phyloP scores from a whole-genome alignment of 768 basidiomycete genomes.

The Boletus barrowsii region DNA sequence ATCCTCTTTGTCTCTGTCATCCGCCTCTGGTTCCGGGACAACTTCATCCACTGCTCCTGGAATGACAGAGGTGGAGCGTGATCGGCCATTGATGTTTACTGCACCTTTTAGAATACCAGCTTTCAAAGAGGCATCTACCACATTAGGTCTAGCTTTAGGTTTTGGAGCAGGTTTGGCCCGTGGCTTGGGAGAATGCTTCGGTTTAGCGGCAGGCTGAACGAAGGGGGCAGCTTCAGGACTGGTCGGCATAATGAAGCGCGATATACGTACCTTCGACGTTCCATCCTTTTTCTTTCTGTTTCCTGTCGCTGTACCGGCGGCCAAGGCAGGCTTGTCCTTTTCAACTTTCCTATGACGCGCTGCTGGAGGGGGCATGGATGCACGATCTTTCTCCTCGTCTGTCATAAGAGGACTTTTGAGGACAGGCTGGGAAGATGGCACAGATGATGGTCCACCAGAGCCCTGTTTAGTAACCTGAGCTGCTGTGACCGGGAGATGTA shows the following conservation, averaged over 20 bases:
- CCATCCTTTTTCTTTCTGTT: slow-evolving; percentile 37
- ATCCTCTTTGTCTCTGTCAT: slow-evolving; percentile 39
- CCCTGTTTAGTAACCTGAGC: slow-evolving; percentile 3
- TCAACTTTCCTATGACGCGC: slow-evolving; percentile 24
- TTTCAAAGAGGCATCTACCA: slow-evolving; percentile 16
- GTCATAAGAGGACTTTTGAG: slow-evolving; percentile 9
- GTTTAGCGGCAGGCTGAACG: slow-evolving; percentile 22
- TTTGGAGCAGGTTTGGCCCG: slow-evolving; percentile 32
- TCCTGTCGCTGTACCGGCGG: slow-evolving; percentile 7
- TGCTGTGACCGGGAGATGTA: not conserved
- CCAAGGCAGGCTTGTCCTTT: slow-evolving; percentile 18
- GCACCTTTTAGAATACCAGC: slow-evolving; percentile 14
- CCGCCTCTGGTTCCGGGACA: slow-evolving; percentile 50
- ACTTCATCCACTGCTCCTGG: slow-evolving; percentile 43
- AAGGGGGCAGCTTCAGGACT: not conserved
- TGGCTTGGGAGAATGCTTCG: slow-evolving; percentile 31
- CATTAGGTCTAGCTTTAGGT: slow-evolving; percentile 21
- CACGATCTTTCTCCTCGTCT: slow-evolving; percentile 38
- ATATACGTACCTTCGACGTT: slow-evolving; percentile 19
- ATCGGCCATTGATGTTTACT: slow-evolving; percentile 42
- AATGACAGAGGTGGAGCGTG: slow-evolving; percentile 69
- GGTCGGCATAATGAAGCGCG: not conserved
- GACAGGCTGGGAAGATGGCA: slow-evolving; percentile 3
- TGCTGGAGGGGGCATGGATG: slow-evolving; percentile 58
- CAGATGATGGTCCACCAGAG: not conserved